A percentile compares a stretch with the other conserved stretches of the same genome.
Conservation (phyloP, 306 rosid species). For the Quercus cerris region DNA sequence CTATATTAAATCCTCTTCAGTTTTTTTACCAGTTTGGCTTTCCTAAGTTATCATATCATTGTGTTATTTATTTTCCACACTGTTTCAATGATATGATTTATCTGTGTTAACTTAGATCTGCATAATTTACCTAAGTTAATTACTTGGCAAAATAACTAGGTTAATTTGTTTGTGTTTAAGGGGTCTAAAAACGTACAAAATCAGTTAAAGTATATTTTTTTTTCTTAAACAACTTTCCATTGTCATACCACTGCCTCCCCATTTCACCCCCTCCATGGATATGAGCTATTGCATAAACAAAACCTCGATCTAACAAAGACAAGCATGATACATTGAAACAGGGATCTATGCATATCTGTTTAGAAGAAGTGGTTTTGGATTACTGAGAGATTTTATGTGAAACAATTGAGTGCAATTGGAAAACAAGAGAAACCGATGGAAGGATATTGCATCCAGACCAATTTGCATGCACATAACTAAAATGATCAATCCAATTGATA, state of each 20-base stretch:
- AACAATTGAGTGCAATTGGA: slow-evolving; percentile 1
- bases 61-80: too few species aligned
- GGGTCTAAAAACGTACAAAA: slow-evolving; percentile 20
- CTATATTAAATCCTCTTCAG: too few species aligned
- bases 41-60: too few species aligned
- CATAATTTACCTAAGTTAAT: too few species aligned
- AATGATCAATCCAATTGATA: slow-evolving; percentile 8
- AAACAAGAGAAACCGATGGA: not conserved
- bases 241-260: slow-evolving; percentile 98
- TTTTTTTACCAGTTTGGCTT: too few species aligned
- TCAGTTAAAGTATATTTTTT: slow-evolving; percentile 88
- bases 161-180: too few species aligned
- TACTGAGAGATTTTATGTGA: slow-evolving; percentile 4
- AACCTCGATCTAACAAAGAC: slow-evolving; percentile 85
- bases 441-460: slow-evolving; percentile 15
- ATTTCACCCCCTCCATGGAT: slow-evolving; percentile 96
- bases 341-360: slow-evolving; percentile 27
- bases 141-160: too few species aligned
- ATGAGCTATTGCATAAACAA: slow-evolving; percentile 85
- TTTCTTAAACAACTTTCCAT: slow-evolving; percentile 78
- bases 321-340: slow-evolving; percentile 62
- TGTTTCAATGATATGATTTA: too few species aligned
- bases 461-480: slow-evolving; percentile 7
- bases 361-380: slow-evolving; percentile 19
- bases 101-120: too few species aligned